Evolutionary conservation across 768 basidiomycete species (phyloP).

Genomic region (Boletus eberwhitei): DNA sequence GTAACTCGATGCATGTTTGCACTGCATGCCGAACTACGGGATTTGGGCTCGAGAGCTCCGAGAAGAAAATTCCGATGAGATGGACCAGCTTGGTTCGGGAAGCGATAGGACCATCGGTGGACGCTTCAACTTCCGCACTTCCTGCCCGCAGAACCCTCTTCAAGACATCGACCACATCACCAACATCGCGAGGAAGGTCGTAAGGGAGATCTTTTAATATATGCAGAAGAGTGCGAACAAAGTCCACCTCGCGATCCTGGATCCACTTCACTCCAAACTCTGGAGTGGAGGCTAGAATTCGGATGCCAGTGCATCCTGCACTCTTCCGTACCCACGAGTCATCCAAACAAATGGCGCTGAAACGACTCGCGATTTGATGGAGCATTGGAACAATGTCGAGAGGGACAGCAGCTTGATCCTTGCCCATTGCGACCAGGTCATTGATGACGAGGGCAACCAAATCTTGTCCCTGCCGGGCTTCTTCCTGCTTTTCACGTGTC

Average conservation of each 20-base stretch:
- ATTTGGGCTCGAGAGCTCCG: constrained; percentile 86
- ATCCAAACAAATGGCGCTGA: constrained; percentile 84
- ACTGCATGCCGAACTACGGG: constrained; percentile 80
- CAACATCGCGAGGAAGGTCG: constrained; percentile 80
- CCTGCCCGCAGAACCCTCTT: constrained; percentile 61
- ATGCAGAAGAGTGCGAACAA: constrained; percentile 85
- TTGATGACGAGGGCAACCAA: constrained; percentile 62
- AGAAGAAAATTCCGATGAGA: constrained; percentile 78
- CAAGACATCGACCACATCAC: constrained; percentile 76
- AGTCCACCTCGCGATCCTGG: constrained; percentile 82
- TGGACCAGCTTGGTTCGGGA: constrained; percentile 59
- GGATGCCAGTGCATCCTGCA: constrained; percentile 85
- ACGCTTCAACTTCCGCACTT: constrained; percentile 46
- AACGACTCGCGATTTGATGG: constrained; percentile 78
- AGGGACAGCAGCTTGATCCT: constrained; percentile 42
- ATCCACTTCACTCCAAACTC: constrained; percentile 77
- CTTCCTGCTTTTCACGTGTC: constrained; percentile 59
- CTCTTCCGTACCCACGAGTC: constrained; percentile 88
- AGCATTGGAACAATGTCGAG: constrained; percentile 65
- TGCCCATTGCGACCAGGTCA: constrained; percentile 59
- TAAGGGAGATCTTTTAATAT: constrained; percentile 92
- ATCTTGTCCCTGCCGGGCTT: constrained; percentile 56
- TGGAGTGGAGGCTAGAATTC: constrained; percentile 69
- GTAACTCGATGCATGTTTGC: constrained; percentile 73
- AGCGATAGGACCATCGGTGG: constrained; percentile 39